Evolutionary conservation across 495 filamentous ascomycete species (phyloP).

Genomic region (Penicillium simplicissimum): DNA sequence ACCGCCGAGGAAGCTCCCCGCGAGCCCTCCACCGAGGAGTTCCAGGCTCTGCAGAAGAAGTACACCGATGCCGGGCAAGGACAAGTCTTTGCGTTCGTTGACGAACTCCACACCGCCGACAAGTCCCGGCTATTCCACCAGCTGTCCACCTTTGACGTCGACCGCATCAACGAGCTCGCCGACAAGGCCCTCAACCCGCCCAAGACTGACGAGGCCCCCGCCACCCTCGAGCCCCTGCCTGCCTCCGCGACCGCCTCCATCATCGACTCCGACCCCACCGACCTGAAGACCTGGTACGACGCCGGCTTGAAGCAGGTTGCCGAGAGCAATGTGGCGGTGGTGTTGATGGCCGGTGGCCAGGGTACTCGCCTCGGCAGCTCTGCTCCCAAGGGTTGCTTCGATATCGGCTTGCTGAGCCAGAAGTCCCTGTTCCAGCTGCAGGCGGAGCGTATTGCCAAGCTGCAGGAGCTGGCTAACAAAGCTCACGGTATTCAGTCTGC

Average conservation of each 20-base stretch:
- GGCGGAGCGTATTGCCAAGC: constrained; percentile 84
- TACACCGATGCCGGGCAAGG: constrained; percentile 80
- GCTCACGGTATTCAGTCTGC: constrained; percentile 63
- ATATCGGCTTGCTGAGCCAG: constrained; percentile 87
- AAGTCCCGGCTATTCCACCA: constrained; percentile 81
- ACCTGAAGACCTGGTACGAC: constrained; percentile 82
- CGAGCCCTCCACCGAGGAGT: constrained; percentile 70
- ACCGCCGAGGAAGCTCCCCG: constrained; percentile 49
- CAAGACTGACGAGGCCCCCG: constrained; percentile 47
- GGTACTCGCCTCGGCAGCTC: constrained; percentile 94
- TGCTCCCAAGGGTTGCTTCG: constrained; percentile 92
- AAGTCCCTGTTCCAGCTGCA: constrained; percentile 98
- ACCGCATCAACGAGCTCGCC: constrained; percentile 79
- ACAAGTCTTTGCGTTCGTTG: constrained; percentile 90
- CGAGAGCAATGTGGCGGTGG: constrained; percentile 88
- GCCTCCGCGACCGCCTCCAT: constrained; percentile 87
- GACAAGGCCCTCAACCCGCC: constrained; percentile 80
- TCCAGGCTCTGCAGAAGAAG: constrained; percentile 72
- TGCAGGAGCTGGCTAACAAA: constrained; percentile 81
- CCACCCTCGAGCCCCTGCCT: constrained; percentile 82
- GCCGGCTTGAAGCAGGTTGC: constrained; percentile 83
- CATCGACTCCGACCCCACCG: constrained; percentile 79
- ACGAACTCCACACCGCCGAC: constrained; percentile 69
- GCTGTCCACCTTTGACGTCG: constrained; percentile 75
- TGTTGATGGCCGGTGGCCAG: constrained; percentile 96